Conservation (phyloP, 768 basidiomycete species). For the Austroboletus eburneus region DNA sequence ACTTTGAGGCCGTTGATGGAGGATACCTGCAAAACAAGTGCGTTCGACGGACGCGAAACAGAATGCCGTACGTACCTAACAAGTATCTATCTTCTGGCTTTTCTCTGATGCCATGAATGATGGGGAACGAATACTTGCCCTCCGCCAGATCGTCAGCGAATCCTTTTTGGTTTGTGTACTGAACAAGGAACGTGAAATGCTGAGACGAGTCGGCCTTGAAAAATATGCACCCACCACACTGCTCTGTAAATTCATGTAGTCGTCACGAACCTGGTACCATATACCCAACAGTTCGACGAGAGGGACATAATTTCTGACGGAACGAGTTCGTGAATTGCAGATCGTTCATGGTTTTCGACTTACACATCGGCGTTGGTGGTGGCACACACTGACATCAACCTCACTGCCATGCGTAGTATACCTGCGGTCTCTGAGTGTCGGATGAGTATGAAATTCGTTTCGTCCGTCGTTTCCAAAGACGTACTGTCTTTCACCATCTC, state of each 20-base stretch:
- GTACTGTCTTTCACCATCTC: slow-evolving; percentile 94
- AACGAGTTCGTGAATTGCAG: neutral
- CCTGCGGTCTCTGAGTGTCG: slow-evolving; percentile 81
- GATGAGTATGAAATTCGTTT: neutral
- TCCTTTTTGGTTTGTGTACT: slow-evolving; percentile 84
- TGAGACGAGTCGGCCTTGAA: no score
- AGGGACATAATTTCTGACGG: slow-evolving; percentile 48
- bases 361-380: slow-evolving; percentile 58
- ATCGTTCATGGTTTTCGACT: slow-evolving; percentile 15
- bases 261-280: slow-evolving; percentile 58
- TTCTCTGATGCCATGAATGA: slow-evolving; percentile 87
- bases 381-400: slow-evolving; percentile 90
- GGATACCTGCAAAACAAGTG: slow-evolving; percentile 55
- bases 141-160: slow-evolving; percentile 94
- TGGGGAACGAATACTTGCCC: slow-evolving; percentile 96
- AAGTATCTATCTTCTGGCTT: slow-evolving; percentile 75
- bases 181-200: neutral
- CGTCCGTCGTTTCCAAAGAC: slow-evolving; percentile 10
- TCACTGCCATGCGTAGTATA: slow-evolving; percentile 83
- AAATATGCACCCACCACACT: slow-evolving; percentile 8
- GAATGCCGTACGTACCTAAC: slow-evolving; percentile 60
- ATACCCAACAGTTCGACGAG: slow-evolving; percentile 56
- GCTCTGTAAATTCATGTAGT: slow-evolving; percentile 40
- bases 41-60: neutral
- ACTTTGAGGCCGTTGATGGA: slow-evolving; percentile 82